Conservation (phyloP, 108 stramenopile genomes). For the Parmales sp. region DNA sequence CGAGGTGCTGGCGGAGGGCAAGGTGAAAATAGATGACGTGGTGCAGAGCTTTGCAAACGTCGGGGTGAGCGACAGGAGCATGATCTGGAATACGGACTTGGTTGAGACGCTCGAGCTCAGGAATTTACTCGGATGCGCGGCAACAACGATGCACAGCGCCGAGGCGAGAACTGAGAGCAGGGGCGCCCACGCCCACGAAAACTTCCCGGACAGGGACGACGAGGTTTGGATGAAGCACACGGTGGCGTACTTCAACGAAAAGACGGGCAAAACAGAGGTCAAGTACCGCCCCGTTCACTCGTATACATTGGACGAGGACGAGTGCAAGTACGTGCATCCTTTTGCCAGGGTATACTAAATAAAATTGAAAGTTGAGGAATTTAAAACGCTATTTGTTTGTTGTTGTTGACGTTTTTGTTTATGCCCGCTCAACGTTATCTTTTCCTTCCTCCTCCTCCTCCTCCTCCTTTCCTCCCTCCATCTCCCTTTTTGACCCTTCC, state of each 20-base stretch:
- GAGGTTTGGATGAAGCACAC: conserved; percentile 98
- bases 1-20: conserved; percentile 73
- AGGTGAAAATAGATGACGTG: conserved; percentile 71
- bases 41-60: conserved; percentile 76
- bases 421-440: no score
- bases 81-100: conserved; percentile 98
- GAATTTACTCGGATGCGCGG: conserved; percentile 83
- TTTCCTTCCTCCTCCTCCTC: no score
- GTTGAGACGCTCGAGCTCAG: conserved; percentile 89
- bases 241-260: conserved; percentile 64
- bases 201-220: conserved; percentile 88
- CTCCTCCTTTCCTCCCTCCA: no score
- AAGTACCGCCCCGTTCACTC: conserved; percentile 90
- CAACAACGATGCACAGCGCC: conserved; percentile 94
- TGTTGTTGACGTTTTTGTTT: no score
- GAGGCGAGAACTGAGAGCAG: conserved; percentile 90
- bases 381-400: no score
- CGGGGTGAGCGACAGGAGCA: conserved; percentile 78
- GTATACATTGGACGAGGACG: conserved; percentile 89
- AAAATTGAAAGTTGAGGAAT: no score
- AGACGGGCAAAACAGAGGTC: conserved; percentile 71
- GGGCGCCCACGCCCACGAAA: conserved; percentile 97
- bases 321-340: conserved; percentile 80
- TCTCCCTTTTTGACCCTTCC: no score
- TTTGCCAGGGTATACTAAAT: conserved; percentile 91